Evolutionary conservation across 495 filamentous ascomycete genomes (phyloP).

Genomic region (Echria macrotheca): DNA sequence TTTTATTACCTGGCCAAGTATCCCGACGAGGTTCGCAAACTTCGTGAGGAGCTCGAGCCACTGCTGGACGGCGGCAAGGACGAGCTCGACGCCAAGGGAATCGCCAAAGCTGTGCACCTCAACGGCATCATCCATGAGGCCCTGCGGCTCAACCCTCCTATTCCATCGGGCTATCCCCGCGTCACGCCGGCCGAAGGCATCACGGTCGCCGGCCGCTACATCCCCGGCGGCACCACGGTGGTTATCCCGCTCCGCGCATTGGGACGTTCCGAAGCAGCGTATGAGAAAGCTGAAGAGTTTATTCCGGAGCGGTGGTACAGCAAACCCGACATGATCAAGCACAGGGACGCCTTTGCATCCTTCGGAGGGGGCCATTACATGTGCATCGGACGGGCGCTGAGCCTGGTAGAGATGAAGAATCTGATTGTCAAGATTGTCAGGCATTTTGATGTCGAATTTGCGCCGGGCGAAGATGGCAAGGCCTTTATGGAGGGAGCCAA

Average conservation of each 20-base stretch:
- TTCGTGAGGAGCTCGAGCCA: constrained; percentile 7
- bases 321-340: constrained; percentile 3
- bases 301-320: constrained; percentile 12
- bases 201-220: constrained; percentile 39
- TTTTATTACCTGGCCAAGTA: constrained; percentile 15
- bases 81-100: constrained; percentile 1
- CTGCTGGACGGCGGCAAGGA: constrained; percentile 6
- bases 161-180: constrained; percentile 17
- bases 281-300: constrained; percentile 2
- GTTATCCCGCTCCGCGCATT: constrained; percentile 10
- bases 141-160: constrained; percentile 22
- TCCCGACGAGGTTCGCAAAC: constrained; percentile 8
- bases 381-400: constrained; percentile 6
- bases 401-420: constrained; percentile 8
- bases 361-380: constrained; percentile 4
- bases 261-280: constrained; percentile 6
- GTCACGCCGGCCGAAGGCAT: constrained; percentile 29
- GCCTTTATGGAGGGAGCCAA: constrained; percentile 11
- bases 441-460: constrained; percentile 7
- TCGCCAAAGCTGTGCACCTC: constrained; percentile 15
- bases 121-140: constrained; percentile 31
- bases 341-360: constrained; percentile 8
- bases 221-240: constrained; percentile 10
- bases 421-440: constrained; percentile 6
- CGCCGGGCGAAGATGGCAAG: constrained; percentile 3